These are phyloP conservation scores for Cladosporium sphaerospermum DNA, from an alignment of 2,329 filamentous ascomycete genomes.

Conservation along the genomic window DNA sequence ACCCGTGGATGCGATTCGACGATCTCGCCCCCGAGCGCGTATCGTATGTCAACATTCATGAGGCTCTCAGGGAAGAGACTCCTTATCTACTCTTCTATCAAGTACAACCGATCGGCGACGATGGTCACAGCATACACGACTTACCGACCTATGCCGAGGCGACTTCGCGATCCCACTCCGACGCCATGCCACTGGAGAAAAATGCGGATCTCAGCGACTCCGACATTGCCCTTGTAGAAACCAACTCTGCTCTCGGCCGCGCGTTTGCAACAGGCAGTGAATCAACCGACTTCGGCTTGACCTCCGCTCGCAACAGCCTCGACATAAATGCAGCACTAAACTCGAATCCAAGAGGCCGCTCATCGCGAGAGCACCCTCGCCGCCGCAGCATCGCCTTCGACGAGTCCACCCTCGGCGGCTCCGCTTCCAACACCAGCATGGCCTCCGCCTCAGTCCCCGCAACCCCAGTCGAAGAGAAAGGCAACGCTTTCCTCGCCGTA, in stretches of 20 bases:
- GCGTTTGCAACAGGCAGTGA: slow-evolving; percentile 13
- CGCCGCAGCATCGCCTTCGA: slow-evolving; percentile 38
- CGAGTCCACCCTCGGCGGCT: slow-evolving; percentile 30
- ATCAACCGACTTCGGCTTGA: slow-evolving; percentile 16
- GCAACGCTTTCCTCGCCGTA: slow-evolving; percentile 24
- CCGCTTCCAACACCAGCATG: slow-evolving; percentile 21
- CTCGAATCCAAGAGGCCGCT: slow-evolving; percentile 25
- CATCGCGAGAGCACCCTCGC: slow-evolving; percentile 31
- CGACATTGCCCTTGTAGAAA: slow-evolving; percentile 16
- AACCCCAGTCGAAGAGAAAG: slow-evolving; percentile 40
- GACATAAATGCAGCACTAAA: slow-evolving; percentile 24
- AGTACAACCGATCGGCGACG: slow-evolving; percentile 77
- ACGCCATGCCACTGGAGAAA: slow-evolving; percentile 23
- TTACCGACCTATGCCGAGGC: slow-evolving; percentile 40
- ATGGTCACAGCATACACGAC: slow-evolving; percentile 35
- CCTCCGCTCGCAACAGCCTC: slow-evolving; percentile 25
- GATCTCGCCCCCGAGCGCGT: slow-evolving; percentile 73
- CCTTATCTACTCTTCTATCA: slow-evolving; percentile 96
- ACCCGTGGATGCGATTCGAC: slow-evolving; percentile 87
- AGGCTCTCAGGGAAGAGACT: slow-evolving; percentile 75
- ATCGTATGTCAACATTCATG: slow-evolving; percentile 67
- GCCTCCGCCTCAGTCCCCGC: slow-evolving; percentile 26
- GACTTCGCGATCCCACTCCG: slow-evolving; percentile 24
- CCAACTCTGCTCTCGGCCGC: slow-evolving; percentile 11
- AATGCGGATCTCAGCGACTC: slow-evolving; percentile 17